phyloP scores from a whole-genome alignment of 345 rosid genomes.

The Pugionium dolabratum region DNA sequence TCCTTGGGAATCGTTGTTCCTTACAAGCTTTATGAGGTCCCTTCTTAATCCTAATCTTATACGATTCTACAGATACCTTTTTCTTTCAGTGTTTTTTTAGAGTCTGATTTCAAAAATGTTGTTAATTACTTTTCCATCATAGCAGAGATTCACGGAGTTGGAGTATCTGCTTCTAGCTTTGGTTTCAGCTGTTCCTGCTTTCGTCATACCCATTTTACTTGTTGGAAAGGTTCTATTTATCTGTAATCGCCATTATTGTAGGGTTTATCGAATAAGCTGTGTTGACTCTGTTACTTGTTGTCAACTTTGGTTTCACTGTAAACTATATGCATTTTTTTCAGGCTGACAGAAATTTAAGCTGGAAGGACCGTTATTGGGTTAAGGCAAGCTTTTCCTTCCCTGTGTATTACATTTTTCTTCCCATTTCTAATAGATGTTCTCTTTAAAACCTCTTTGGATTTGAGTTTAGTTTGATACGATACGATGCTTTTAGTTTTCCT shows the following conservation, averaged over 20 bases:
- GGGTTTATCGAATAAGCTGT: background rate
- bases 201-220: conserved; percentile 60
- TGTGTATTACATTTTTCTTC: conserved; percentile 9
- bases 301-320: background rate
- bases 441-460: background rate
- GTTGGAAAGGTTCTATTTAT: conserved; percentile 62
- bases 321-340: conserved; percentile 30
- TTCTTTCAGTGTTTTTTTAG: background rate
- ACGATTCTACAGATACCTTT: background rate
- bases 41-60: too few relatives aligned
- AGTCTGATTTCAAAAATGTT: background rate
- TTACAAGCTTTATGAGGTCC: conserved; percentile 89
- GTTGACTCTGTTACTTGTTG: conserved; percentile 8
- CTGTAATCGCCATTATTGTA: background rate
- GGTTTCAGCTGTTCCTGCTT: conserved; percentile 84
- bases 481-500: background rate
- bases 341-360: conserved; percentile 70
- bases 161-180: conserved; percentile 80
- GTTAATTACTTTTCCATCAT: conserved; percentile 6
- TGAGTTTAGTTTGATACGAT: background rate
- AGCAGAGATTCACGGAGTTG: conserved; percentile 83
- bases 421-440: background rate
- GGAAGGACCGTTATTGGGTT: conserved; percentile 92
- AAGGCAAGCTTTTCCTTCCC: conserved; percentile 64
- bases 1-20: conserved; percentile 84